Conservation (phyloP, 1,284 basidiomycete species). For the Xerocomus cyaneibrunnescens region DNA sequence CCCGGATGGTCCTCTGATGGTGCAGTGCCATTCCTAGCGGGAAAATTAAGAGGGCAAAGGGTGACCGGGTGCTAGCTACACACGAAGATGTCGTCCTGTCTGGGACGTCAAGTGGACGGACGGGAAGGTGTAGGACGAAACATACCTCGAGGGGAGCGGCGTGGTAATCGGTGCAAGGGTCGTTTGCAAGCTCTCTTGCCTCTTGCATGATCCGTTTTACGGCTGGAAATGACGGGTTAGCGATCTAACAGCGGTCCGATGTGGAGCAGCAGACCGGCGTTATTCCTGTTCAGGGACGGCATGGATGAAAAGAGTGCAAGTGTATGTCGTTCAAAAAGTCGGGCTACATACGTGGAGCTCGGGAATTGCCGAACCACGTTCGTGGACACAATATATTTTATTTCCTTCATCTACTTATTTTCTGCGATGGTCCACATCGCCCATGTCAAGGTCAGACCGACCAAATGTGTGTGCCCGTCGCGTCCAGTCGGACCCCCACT, state of each 20-base stretch:
- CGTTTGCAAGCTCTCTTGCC: conserved; percentile 82
- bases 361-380: conserved; percentile 12
- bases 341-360: conserved; percentile 16
- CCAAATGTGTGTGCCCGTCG: conserved; percentile 55
- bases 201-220: conserved; percentile 98
- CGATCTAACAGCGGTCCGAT: background rate
- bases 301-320: background rate
- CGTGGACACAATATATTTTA: conserved; percentile 9
- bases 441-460: conserved; percentile 78
- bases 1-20: conserved; percentile 81
- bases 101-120: conserved; percentile 14
- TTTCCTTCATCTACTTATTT: background rate
- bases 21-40: conserved; percentile 93
- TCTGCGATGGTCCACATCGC: conserved; percentile 57
- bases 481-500: background rate
- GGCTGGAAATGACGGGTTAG: conserved; percentile 40
- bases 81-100: conserved; percentile 80
- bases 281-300: conserved; percentile 75
- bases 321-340: too few relatives aligned
- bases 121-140: background rate
- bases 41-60: conserved; percentile 32
- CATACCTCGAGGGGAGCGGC: conserved; percentile 86
- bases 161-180: conserved; percentile 78
- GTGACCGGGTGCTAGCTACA: conserved; percentile 25
- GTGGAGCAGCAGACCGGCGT: conserved; percentile 55